Conservation (phyloP, 176 grass and related monocot species). For the Carex myosuroides region DNA sequence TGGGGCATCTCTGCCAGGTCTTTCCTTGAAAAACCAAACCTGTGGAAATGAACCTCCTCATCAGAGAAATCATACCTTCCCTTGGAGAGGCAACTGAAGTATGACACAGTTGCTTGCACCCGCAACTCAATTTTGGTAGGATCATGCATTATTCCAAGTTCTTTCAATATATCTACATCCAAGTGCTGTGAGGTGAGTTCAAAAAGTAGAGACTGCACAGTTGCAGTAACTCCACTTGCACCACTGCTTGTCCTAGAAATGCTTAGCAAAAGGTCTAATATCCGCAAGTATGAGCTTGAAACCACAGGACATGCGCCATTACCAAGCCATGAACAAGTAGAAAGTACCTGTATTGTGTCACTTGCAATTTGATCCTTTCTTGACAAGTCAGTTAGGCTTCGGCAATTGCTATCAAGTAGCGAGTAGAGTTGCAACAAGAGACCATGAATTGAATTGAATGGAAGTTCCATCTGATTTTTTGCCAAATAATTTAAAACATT, state of each 20-base stretch:
- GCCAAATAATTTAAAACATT: slow-evolving; percentile 58
- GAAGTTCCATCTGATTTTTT: slow-evolving; percentile 26
- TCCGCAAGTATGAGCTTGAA: slow-evolving; percentile 60
- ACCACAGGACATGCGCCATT: slow-evolving; percentile 58
- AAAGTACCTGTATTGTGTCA: slow-evolving; percentile 50
- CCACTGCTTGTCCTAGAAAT: slow-evolving; percentile 35
- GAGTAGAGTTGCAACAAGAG: slow-evolving; percentile 77
- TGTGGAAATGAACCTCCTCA: slow-evolving; percentile 41
- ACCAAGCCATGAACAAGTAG: slow-evolving; percentile 74
- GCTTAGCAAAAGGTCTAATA: slow-evolving; percentile 75
- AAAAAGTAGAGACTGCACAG: slow-evolving; percentile 45
- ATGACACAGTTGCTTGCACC: slow-evolving; percentile 69
- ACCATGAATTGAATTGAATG: slow-evolving; percentile 88
- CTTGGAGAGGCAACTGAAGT: slow-evolving; percentile 71
- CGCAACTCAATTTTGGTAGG: slow-evolving; percentile 69
- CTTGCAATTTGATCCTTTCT: slow-evolving; percentile 80
- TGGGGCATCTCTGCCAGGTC: slow-evolving; percentile 23
- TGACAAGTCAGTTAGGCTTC: slow-evolving; percentile 37
- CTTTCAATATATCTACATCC: slow-evolving; percentile 29
- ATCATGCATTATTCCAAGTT: slow-evolving; percentile 52
- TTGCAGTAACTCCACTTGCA: slow-evolving; percentile 38
- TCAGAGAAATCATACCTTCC: slow-evolving; percentile 35
- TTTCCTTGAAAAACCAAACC: slow-evolving; percentile 32
- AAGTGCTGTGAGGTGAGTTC: slow-evolving; percentile 54
- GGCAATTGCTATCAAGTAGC: slow-evolving; percentile 75